Evolutionary conservation across 768 basidiomycete species (phyloP).

Genomic region (Suillus luteus): DNA sequence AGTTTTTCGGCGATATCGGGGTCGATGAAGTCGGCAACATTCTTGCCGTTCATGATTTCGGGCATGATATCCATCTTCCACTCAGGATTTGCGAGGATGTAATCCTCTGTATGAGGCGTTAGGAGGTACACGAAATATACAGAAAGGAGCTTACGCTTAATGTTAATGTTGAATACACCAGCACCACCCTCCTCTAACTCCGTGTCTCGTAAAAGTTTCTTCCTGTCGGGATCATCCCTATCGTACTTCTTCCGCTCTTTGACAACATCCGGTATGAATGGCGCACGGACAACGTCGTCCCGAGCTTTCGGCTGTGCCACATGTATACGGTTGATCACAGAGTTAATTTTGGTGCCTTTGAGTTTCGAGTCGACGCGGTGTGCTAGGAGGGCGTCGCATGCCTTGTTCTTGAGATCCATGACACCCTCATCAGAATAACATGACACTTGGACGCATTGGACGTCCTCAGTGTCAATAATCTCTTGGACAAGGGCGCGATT

Average conservation of each 20-base stretch:
- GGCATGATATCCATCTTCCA: slow-evolving; percentile 98
- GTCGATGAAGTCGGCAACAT: slow-evolving; percentile 97
- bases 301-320: slow-evolving; percentile 89
- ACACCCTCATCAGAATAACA: slow-evolving; percentile 98
- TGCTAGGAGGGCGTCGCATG: slow-evolving; percentile 93
- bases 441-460: slow-evolving; percentile 81
- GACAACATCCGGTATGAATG: slow-evolving; percentile 88
- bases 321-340: slow-evolving; percentile 92
- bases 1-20: slow-evolving; percentile 96
- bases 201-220: slow-evolving; percentile 72
- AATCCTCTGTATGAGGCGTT: slow-evolving; percentile 67
- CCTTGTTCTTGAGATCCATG: slow-evolving; percentile 93
- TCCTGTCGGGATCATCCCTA: slow-evolving; percentile 80
- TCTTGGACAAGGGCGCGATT: slow-evolving; percentile 81
- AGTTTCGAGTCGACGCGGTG: slow-evolving; percentile 94
- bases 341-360: slow-evolving; percentile 90
- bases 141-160: slow-evolving; percentile 62
- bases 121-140: slow-evolving; percentile 1
- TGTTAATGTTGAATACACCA: slow-evolving; percentile 88
- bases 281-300: slow-evolving; percentile 84
- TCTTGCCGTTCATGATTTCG: slow-evolving; percentile 99
- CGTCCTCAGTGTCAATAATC: slow-evolving; percentile 75
- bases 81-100: slow-evolving; percentile 81
- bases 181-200: slow-evolving; percentile 88
- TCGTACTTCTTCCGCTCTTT: slow-evolving; percentile 81